Evolutionary conservation across 2,329 filamentous ascomycete species (phyloP), one percentile per base, ranked within the genome.

Genomic region (Diaporthe longicolla): DNA sequence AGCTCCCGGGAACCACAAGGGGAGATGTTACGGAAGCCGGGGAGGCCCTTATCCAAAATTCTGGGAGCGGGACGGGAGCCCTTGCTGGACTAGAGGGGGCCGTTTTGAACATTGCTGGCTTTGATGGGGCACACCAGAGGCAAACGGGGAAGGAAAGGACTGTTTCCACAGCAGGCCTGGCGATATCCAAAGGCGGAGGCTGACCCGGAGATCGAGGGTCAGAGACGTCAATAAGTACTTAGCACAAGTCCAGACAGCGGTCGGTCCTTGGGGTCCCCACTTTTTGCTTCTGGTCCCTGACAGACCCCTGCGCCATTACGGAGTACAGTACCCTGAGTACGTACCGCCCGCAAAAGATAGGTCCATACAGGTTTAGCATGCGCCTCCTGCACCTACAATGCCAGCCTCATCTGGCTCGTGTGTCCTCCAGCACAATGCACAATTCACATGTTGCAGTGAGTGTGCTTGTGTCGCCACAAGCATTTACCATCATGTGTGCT

Each of bases 161-260:
- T 61, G 52, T 24, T 50, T 40, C 55, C 69, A 71, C 69, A 71
- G 35, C 55, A 13, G 35, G 15, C 69, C 69, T 59, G 69, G 69
- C 69, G 69, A 71, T 71, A 59, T 48, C 48, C 69, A 52, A 43
- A 52, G 35, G 15, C 35, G 69, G 55, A 61, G 55, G 29, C 58
- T 21, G 43, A 40, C 29, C n/a, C 61, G 40, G 55, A 54, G 69
- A 71, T 71, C 69, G 69, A 52, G 68, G 55, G 29, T 21, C 40
- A 37, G 15, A 70, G 63, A 52, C 45, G 63, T 66, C 45, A 21
- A 66, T n/a, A 32, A 32, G 29, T 32, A 32, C 29, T 6, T 32
- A 45, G 26, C 37, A 29, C 37, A 13, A 37, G 45, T 24, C 43
- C 61, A 66, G 61, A 66, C 45, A 48, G 32, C 63, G 45, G 45